A percentile compares a stretch with the other conserved stretches of the same genome.
Conservation (phyloP, 2,329 filamentous ascomycete genomes). For the Penicillium frequentans region DNA sequence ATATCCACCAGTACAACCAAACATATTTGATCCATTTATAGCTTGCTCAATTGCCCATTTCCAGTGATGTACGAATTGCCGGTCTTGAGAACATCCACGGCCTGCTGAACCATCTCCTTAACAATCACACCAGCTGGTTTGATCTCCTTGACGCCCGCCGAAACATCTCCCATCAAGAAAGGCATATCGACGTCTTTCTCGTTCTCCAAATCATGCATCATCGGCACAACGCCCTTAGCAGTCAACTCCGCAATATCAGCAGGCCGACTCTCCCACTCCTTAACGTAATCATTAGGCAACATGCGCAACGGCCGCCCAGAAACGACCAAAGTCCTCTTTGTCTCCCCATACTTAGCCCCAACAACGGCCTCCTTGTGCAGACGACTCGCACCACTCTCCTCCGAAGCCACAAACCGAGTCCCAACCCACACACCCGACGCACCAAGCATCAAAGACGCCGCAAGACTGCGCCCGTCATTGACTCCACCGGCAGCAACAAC, state of each 20-base stretch:
- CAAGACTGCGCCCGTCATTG: constrained; percentile 76
- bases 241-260: constrained; percentile 74
- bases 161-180: constrained; percentile 92
- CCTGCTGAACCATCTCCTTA: constrained; percentile 83
- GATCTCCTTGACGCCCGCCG: constrained; percentile 72
- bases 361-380: constrained; percentile 85
- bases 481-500: constrained; percentile 91
- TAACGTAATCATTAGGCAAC: constrained; percentile 79
- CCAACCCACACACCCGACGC: constrained; percentile 92
- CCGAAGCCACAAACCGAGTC: constrained; percentile 82
- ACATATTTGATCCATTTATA: constrained; percentile 34
- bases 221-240: constrained; percentile 73
- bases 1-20: constrained; percentile 12
- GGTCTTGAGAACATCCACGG: constrained; percentile 64
- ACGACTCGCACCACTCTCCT: constrained; percentile 77
- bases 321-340: constrained; percentile 77
- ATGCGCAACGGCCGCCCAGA: constrained; percentile 79
- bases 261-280: constrained; percentile 74
- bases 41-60: constrained; percentile 39
- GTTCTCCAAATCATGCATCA: constrained; percentile 79
- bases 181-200: constrained; percentile 81
- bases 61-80: constrained; percentile 60
- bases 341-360: constrained; percentile 74
- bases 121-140: constrained; percentile 83
- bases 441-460: constrained; percentile 81